phyloP scores from a whole-genome alignment of 768 basidiomycete genomes.

The Saitozyma sp. region DNA sequence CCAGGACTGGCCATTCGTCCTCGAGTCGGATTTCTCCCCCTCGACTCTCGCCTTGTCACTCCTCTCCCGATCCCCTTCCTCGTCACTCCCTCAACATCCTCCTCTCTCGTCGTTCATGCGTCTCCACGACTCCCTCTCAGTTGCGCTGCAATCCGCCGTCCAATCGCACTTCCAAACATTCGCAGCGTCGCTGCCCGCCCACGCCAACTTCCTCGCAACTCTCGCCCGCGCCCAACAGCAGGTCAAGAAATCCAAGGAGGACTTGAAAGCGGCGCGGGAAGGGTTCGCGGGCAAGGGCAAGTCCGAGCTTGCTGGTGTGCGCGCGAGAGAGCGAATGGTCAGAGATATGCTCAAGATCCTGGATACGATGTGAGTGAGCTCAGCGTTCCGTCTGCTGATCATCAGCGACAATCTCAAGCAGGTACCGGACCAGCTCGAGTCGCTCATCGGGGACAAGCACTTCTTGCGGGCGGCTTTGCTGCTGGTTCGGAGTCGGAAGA shows the following conservation, averaged over 20 bases:
- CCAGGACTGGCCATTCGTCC: constrained; percentile 84
- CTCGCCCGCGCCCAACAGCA: constrained; percentile 73
- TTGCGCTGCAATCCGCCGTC: constrained; percentile 48
- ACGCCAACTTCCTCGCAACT: constrained; percentile 72
- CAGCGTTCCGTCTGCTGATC: constrained; percentile 14
- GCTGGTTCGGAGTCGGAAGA: constrained; percentile 81
- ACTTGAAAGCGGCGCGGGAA: constrained; percentile 75
- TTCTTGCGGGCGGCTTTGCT: constrained; percentile 84
- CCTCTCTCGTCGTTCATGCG: constrained; percentile 39
- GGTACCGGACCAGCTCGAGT: constrained; percentile 87
- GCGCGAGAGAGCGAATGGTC: constrained; percentile 82
- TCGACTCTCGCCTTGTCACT: constrained; percentile 90
- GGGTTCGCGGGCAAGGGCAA: constrained; percentile 61
- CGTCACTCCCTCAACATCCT: constrained; percentile 31
- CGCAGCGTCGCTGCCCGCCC: constrained; percentile 88
- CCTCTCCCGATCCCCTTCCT: constrained; percentile 51
- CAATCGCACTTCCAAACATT: constrained; percentile 90
- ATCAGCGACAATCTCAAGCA: constrained; percentile 81
- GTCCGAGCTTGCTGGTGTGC: constrained; percentile 56
- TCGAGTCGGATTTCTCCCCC: constrained; percentile 69
- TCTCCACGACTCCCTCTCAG: constrained; percentile 43
- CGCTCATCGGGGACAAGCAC: constrained; percentile 92
- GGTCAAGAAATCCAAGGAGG: constrained; percentile 66
- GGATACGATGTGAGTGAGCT: constrained; percentile 77
- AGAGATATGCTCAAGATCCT: constrained; percentile 94